A percentile compares a stretch with the other conserved stretches of the same genome.
Conservation (phyloP, 345 rosid genomes). For the Bretschneidera sinensis region DNA sequence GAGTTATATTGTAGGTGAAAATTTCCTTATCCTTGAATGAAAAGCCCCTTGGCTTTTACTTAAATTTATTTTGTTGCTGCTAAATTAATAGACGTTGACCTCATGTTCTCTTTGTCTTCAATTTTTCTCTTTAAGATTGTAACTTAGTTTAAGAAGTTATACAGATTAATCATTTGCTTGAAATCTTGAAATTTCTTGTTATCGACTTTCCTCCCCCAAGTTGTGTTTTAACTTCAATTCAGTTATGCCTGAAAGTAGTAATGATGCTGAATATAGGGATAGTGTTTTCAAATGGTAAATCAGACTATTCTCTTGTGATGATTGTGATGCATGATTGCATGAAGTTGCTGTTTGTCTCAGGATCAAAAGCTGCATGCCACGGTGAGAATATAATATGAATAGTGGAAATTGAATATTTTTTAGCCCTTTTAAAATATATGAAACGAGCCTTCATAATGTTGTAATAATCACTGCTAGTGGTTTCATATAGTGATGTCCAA, state of each 20-base stretch:
- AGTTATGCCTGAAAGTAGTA: background rate
- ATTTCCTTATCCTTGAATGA: slow-evolving; percentile 1
- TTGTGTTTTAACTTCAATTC: background rate
- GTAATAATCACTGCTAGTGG: no score
- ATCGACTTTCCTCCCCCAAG: background rate
- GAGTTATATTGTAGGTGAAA: slow-evolving; percentile 81
- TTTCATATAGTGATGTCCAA: background rate
- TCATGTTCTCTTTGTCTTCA: background rate
- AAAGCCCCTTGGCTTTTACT: background rate
- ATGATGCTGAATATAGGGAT: background rate
- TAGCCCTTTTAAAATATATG: background rate
- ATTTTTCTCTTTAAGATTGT: background rate
- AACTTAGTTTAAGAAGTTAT: background rate
- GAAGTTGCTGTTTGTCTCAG: background rate
- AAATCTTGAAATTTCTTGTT: background rate
- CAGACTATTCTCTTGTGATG: background rate
- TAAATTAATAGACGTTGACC: background rate
- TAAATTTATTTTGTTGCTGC: background rate
- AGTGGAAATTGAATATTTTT: background rate
- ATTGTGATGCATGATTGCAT: background rate
- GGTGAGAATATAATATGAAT: background rate
- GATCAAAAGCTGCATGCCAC: background rate
- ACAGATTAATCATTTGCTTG: background rate
- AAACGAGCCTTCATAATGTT: no score
- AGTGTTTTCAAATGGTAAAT: background rate